phyloP scores from a whole-genome alignment of 1,284 basidiomycete genomes.

The Ceratobasidium sp. region DNA sequence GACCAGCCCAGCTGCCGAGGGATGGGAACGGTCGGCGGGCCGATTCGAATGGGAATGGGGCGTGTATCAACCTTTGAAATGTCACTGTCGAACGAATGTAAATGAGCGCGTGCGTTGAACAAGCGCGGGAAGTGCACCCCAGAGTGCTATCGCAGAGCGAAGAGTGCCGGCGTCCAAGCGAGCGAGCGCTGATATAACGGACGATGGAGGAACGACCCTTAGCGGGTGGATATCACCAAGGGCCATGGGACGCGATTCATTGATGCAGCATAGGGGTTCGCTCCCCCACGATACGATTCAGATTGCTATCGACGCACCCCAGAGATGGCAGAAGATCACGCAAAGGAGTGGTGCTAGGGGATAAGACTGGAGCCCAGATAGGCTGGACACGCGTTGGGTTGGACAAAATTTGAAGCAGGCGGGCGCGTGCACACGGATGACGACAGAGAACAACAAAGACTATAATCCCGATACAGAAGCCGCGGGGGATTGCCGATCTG shows the following conservation, averaged over 20 bases:
- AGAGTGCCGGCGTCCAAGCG: background rate
- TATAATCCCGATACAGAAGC: slow-evolving; percentile 18
- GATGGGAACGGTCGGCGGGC: too few relatives aligned
- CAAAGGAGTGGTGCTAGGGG: background rate
- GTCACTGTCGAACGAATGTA: background rate
- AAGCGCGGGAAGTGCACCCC: too few relatives aligned
- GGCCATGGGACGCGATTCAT: too few relatives aligned
- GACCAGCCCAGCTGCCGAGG: too few relatives aligned
- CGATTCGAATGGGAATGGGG: too few relatives aligned
- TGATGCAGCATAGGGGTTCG: too few relatives aligned
- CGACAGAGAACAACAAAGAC: slow-evolving; percentile 18
- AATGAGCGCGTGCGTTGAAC: slow-evolving; percentile 1
- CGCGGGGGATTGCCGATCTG: slow-evolving; percentile 11
- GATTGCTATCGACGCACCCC: too few relatives aligned
- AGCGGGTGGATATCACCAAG: background rate
- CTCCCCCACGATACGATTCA: too few relatives aligned
- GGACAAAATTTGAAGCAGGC: background rate
- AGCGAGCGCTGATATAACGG: background rate
- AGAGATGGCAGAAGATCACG: too few relatives aligned
- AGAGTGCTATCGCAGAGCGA: background rate
- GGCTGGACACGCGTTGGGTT: background rate
- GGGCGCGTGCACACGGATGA: slow-evolving; percentile 14
- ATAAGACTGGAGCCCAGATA: background rate
- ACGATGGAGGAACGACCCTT: background rate
- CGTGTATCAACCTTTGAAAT: background rate